Conservation (phyloP, 768 basidiomycete species). For the Lactarius pseudohatsudake region DNA sequence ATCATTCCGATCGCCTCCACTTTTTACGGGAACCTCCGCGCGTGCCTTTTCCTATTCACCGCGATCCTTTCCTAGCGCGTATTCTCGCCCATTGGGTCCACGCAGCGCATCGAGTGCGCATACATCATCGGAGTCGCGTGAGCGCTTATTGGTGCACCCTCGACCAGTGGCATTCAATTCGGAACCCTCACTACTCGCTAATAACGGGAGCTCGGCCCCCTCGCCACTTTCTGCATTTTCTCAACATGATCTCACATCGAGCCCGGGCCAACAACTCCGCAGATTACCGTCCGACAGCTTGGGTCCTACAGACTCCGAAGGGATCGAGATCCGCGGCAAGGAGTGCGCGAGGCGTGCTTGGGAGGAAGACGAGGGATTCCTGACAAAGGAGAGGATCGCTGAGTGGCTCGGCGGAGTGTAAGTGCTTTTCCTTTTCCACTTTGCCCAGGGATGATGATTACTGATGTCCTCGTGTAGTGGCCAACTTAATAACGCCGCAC, state of each 20-base stretch:
- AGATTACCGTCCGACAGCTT: constrained; percentile 38
- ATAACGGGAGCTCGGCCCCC: constrained; percentile 44
- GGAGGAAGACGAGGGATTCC: constrained; percentile 81
- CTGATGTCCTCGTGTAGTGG: constrained; percentile 48
- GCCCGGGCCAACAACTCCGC: constrained; percentile 48
- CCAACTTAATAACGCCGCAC: constrained; percentile 67
- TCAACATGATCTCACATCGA: constrained; percentile 56
- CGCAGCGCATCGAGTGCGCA: constrained; percentile 34
- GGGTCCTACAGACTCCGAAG: constrained; percentile 48
- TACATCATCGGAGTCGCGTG: constrained; percentile 38
- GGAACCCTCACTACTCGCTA: constrained; percentile 74
- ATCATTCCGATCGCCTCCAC: constrained; percentile 3
- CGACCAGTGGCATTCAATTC: constrained; percentile 75
- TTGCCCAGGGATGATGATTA: constrained; percentile 8
- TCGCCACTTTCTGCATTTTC: constrained; percentile 39
- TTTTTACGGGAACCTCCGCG: constrained; percentile 24
- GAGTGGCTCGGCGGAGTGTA: constrained; percentile 94
- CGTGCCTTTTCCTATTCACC: constrained; percentile 24
- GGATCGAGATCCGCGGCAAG: constrained; percentile 63
- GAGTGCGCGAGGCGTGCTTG: constrained; percentile 78
- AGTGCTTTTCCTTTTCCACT: constrained; percentile 48
- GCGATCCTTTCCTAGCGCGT: constrained; percentile 28
- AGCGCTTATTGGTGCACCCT: constrained; percentile 61
- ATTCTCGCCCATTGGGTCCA: constrained; percentile 29
- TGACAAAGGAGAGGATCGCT: constrained; percentile 89